Evolutionary conservation across 257 asterid species (phyloP).

Genomic region (Primulina eburnea): DNA sequence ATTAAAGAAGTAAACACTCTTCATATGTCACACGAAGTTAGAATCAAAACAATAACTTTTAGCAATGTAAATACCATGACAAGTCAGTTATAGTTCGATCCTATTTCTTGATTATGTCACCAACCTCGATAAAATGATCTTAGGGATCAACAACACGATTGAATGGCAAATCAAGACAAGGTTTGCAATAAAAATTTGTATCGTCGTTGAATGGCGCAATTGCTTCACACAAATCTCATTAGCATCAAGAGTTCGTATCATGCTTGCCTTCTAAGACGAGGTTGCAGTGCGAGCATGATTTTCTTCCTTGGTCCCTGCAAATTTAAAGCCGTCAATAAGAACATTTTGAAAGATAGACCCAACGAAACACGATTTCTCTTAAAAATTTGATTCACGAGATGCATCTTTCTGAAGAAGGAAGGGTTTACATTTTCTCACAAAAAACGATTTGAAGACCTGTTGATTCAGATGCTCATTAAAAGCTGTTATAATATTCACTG

Average conservation of each 20-base stretch:
- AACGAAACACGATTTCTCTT: not conserved
- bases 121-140: not conserved
- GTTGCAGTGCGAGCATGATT: constrained; percentile 54
- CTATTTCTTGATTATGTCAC: not conserved
- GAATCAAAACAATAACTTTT: not conserved
- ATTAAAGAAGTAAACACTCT: not conserved
- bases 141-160: not conserved
- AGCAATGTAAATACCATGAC: not conserved
- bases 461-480: not conserved
- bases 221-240: constrained; percentile 24
- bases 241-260: constrained; percentile 24
- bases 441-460: not conserved
- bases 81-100: not conserved
- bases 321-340: constrained; percentile 6
- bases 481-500: not conserved
- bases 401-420: not conserved
- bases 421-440: not conserved
- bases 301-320: constrained; percentile 95
- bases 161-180: not conserved
- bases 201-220: not conserved
- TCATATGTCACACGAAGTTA: not conserved
- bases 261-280: constrained; percentile 53
- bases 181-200: not conserved
- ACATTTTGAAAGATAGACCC: not conserved
- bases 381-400: not conserved